Evolutionary conservation across 768 basidiomycete genomes (phyloP).

Genomic region (Pisolithus orientalis): DNA sequence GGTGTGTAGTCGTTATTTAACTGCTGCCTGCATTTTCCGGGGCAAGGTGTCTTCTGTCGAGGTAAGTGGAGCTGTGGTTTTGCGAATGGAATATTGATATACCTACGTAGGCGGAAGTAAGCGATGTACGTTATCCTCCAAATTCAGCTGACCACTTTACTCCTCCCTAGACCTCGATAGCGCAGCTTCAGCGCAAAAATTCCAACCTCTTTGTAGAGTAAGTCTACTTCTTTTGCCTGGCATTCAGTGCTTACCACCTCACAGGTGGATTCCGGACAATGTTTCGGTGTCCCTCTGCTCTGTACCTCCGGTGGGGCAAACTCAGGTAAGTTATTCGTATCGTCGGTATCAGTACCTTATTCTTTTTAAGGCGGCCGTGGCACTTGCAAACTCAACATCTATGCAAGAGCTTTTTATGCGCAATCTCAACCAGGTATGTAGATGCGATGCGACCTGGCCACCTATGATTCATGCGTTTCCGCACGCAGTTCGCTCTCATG

Average conservation of each 20-base stretch:
- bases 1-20: slow-evolving; percentile 65
- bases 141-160: slow-evolving; percentile 2
- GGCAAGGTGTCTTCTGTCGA: slow-evolving; percentile 77
- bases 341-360: slow-evolving; percentile 5
- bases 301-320: slow-evolving; percentile 77
- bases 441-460: slow-evolving; percentile 5
- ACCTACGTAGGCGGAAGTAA: slow-evolving; percentile 45
- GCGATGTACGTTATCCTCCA: slow-evolving; percentile 12
- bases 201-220: slow-evolving; percentile 78
- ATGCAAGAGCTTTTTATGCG: slow-evolving; percentile 86
- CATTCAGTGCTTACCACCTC: slow-evolving; percentile 2
- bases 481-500: slow-evolving; percentile 64
- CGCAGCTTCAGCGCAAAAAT: slow-evolving; percentile 69
- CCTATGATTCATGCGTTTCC: background rate
- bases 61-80: slow-evolving; percentile 37
- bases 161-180: slow-evolving; percentile 52
- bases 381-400: slow-evolving; percentile 71
- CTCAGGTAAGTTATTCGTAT: slow-evolving; percentile 39
- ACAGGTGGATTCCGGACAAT: slow-evolving; percentile 87
- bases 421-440: slow-evolving; percentile 50
- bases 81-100: background rate
- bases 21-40: slow-evolving; percentile 83
- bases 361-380: slow-evolving; percentile 51
- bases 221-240: slow-evolving; percentile 11
- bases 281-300: slow-evolving; percentile 79